Conservation (phyloP, 495 filamentous ascomycete species). For the Talaromyces proteolyticus region DNA sequence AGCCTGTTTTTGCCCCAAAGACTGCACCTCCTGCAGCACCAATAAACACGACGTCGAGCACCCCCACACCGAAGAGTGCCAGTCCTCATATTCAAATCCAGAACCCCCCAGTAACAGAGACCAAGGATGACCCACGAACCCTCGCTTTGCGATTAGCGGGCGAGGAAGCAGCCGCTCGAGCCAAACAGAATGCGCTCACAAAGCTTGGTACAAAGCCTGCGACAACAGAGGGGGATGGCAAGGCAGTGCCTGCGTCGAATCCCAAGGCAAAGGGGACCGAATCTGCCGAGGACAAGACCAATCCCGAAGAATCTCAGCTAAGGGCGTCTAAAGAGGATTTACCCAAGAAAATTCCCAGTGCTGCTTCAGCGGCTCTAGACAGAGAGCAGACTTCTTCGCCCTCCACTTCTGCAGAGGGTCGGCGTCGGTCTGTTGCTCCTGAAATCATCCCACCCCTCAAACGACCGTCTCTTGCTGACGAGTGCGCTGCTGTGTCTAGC, state of each 20-base stretch:
- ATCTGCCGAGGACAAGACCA: constrained; percentile 6
- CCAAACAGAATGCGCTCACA: constrained; percentile 25
- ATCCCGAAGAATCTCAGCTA: constrained; percentile 1
- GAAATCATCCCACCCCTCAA: constrained; percentile 23
- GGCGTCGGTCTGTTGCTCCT: constrained; percentile 24
- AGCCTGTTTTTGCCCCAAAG: constrained; percentile 14
- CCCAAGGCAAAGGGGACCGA: constrained; percentile 5
- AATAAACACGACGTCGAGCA: constrained; percentile 23
- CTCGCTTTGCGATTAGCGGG: constrained; percentile 59
- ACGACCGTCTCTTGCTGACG: constrained; percentile 31
- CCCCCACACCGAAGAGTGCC: constrained; percentile 29
- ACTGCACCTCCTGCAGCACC: constrained; percentile 22
- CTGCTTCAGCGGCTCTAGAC: neutral
- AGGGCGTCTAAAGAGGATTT: no score
- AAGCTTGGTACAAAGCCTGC: constrained; percentile 6
- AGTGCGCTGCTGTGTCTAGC: constrained; percentile 36
- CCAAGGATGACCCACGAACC: constrained; percentile 33
- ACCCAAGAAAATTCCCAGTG: no score
- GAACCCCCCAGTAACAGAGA: constrained; percentile 28
- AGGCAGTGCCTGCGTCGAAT: constrained; percentile 11
- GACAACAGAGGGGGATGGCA: constrained; percentile 11
- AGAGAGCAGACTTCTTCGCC: constrained; percentile 2
- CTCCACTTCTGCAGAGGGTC: constrained; percentile 7
- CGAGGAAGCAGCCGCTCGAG: constrained; percentile 64
- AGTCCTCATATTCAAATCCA: constrained; percentile 31